Conservation (phyloP, 345 rosid genomes). For the Populus simonii region DNA sequence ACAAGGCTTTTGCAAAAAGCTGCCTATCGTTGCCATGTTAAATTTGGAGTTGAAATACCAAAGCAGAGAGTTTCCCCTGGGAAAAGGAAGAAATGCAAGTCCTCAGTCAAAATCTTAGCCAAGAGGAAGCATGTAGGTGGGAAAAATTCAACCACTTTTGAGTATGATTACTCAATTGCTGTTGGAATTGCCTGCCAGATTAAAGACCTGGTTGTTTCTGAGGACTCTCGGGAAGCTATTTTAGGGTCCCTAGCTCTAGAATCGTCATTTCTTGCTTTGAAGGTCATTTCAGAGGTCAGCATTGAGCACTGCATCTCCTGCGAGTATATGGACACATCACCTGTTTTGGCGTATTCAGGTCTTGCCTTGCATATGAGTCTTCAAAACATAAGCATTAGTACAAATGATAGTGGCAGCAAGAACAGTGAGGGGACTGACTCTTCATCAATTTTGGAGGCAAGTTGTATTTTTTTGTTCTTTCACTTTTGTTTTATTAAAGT, state of each 20-base stretch:
- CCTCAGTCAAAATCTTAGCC: conserved; percentile 42
- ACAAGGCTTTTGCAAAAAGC: conserved; percentile 55
- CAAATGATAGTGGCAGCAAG: conserved; percentile 19
- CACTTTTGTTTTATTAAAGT: conserved; percentile 5
- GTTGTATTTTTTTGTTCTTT: conserved; percentile 13
- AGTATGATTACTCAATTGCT: conserved; percentile 63
- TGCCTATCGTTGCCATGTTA: conserved; percentile 71
- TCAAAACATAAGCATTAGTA: conserved; percentile 26
- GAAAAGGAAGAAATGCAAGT: conserved; percentile 56
- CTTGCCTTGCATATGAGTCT: conserved; percentile 61
- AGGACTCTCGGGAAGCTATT: conserved; percentile 51
- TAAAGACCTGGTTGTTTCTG: conserved; percentile 58
- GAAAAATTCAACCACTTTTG: conserved; percentile 48
- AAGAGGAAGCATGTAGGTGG: conserved; percentile 59
- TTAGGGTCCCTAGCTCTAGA: conserved; percentile 58
- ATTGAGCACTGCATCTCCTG: conserved; percentile 50
- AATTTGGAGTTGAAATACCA: conserved; percentile 61
- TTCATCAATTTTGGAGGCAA: conserved; percentile 46
- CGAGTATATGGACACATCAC: conserved; percentile 57
- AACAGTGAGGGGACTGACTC: conserved; percentile 19
- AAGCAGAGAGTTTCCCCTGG: conserved; percentile 36
- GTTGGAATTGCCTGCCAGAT: conserved; percentile 91
- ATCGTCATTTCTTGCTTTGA: conserved; percentile 45
- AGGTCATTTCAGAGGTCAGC: conserved; percentile 72
- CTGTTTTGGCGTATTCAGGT: conserved; percentile 68